phyloP scores from a whole-genome alignment of 257 asterid species.

The Capsicum rhomboideum region DNA sequence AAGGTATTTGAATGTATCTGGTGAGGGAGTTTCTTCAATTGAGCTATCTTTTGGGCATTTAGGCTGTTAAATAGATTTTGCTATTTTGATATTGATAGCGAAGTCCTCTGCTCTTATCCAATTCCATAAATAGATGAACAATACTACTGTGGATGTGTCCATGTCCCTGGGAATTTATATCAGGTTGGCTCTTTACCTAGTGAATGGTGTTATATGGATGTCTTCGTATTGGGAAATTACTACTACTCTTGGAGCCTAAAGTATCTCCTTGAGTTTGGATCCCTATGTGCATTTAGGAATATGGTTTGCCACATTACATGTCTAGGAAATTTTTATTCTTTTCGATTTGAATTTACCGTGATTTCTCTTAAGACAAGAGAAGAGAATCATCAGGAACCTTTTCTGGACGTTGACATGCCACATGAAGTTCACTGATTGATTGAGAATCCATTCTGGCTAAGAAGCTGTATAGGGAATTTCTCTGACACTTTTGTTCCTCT shows the following conservation, averaged over 20 bases:
- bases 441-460: too few species aligned
- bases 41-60: background rate
- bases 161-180: background rate
- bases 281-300: too few species aligned
- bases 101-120: background rate
- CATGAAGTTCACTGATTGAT: too few species aligned
- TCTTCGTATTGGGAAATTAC: background rate
- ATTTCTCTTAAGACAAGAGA: too few species aligned
- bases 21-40: background rate
- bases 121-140: background rate
- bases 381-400: too few species aligned
- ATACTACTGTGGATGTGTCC: background rate
- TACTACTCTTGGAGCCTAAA: background rate
- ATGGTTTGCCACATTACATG: too few species aligned
- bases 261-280: background rate
- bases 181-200: background rate
- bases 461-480: too few species aligned
- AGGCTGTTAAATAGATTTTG: background rate
- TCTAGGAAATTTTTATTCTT: too few species aligned
- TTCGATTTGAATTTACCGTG: background rate
- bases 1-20: too few species aligned
- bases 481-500: too few species aligned
- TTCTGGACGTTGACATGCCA: too few species aligned
- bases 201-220: background rate
- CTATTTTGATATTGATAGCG: background rate